Base-by-base conservation (phyloP, 441 rosid species). In the Francoa sonchifolia region DNA sequence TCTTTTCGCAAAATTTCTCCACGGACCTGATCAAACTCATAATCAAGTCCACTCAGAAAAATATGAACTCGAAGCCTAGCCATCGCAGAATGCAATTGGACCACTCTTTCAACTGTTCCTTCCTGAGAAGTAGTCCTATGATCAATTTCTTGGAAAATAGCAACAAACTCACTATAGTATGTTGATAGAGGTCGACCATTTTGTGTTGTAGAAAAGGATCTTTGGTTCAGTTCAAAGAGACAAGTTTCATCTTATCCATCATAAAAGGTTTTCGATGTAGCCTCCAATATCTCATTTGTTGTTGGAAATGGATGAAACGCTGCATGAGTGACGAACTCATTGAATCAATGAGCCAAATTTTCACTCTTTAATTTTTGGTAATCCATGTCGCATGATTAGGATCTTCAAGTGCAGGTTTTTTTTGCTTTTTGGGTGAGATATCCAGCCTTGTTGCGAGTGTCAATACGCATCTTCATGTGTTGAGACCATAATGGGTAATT, bases 61-160 rank as follows among this genome's bases (percentile, higher is more conserved):
- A 40, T 38, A 25, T 30, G 42, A 15, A 55, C 54, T 5, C 12
- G 12, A 16, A 54, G 57, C 14, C 52, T 28, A 3, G 19, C 39
- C 39, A 48, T 56, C 0, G 44, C n/a, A 0, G 21, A 35, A 2
- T 20, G 50, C 0, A 41, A 21, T 10, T 19, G 2, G 8, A 42
- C 17, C 8, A 34, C 50, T 0, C 34, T 38, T 8, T 38, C 36
- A 0, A 32, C 20, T 4, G 14, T 43, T 21, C 19, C 20, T 44
- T 11, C 43, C 1, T 50, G 3, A 9, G 19, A 14, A 0, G 1
- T 14, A 7, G 16, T 31, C 6, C 8, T 0, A 32, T 32, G 35
- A 52, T 58, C 48, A 10, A 52, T 25, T 17, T 50, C 54, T 13
- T 12, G 1, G 6, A 45, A 45, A 17, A 52, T 45, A 1, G 48